A percentile compares a stretch with the other conserved stretches of the same genome.
Conservation (phyloP, 192 early-diverging fungal species). For the Spizellomyces punctatus region DNA sequence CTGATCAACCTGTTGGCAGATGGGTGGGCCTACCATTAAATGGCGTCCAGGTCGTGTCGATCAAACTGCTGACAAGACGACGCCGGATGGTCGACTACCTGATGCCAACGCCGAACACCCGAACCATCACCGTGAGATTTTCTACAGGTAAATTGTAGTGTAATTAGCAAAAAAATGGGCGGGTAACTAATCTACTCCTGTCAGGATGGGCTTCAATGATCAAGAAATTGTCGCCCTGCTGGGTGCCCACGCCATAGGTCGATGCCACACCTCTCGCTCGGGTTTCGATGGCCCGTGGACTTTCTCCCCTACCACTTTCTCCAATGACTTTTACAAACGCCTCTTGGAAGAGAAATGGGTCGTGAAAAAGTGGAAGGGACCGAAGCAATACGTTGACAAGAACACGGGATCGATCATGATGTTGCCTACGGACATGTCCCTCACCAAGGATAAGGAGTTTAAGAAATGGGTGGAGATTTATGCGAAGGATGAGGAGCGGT, state of each 20-base stretch:
- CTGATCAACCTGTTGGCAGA: not conserved
- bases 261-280: slow-evolving; percentile 71
- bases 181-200: slow-evolving; percentile 56
- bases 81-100: slow-evolving; percentile 70
- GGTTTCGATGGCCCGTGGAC: slow-evolving; percentile 67
- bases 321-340: slow-evolving; percentile 79
- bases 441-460: slow-evolving; percentile 58
- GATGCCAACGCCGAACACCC: slow-evolving; percentile 49
- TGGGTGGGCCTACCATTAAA: slow-evolving; percentile 68
- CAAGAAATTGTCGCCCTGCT: slow-evolving; percentile 73
- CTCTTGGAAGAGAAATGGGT: slow-evolving; percentile 81
- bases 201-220: slow-evolving; percentile 72
- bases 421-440: slow-evolving; percentile 70
- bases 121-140: slow-evolving; percentile 63
- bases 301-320: slow-evolving; percentile 68
- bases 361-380: slow-evolving; percentile 78
- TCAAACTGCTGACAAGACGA: slow-evolving; percentile 2
- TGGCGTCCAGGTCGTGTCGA: slow-evolving; percentile 56
- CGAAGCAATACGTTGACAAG: slow-evolving; percentile 89
- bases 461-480: slow-evolving; percentile 80
- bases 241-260: slow-evolving; percentile 71
- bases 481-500: slow-evolving; percentile 80
- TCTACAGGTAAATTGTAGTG: slow-evolving; percentile 36
- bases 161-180: not conserved
- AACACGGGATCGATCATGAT: slow-evolving; percentile 64